Evolutionary conservation across 2,329 filamentous ascomycete genomes (phyloP), one percentile per base, ranked within the genome.

Genomic region (Phaeoacremonium minimum): DNA sequence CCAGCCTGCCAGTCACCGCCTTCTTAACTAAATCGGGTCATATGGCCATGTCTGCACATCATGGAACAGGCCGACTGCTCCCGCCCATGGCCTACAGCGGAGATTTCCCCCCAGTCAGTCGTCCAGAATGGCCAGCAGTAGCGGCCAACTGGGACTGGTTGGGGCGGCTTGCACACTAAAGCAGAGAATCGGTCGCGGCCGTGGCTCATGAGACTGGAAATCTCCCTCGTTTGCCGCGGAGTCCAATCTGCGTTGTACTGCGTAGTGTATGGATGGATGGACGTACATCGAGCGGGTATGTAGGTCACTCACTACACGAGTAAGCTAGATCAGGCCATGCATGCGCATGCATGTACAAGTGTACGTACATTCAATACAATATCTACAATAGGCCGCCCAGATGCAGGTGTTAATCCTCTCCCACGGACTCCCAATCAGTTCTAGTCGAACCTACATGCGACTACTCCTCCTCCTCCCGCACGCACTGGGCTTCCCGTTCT

Each of bases 401-500:
- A 49, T 52, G 37, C 37, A 9, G 22, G 22, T 26, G 22, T 9
- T 26, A n/a, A n/a, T 9, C 22, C 22, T n/a, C 9, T 26, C 22
- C 22, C 22, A 26, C 22, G 22, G 22, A 26, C 22, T 26, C 22
- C 22, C 22, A 26, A 9, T n/a, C n/a, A n/a, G n/a, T n/a, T n/a
- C n/a, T n/a, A n/a, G n/a, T n/a, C n/a, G n/a, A n/a, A 36, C 32
- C 18, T 33, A 35, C 37, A 43, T 40, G 26, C 40, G 32, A 33
- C 18, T 19, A 26, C 30, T 31, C 33, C 20, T 36, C 34, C 17
- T 29, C 39, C 39, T 35, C 35, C 33, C 40, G 37, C 47, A 40
- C 40, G 37, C 45, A 32, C 29, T 39, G 42, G 55, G 58, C 50
- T 58, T 54, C 61, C 54, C 46, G 52, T 57, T 63, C 58, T 63